These are phyloP conservation scores for Trichosporon sp. DNA, from an alignment of 1,284 basidiomycete species.

Conservation along the genomic window DNA sequence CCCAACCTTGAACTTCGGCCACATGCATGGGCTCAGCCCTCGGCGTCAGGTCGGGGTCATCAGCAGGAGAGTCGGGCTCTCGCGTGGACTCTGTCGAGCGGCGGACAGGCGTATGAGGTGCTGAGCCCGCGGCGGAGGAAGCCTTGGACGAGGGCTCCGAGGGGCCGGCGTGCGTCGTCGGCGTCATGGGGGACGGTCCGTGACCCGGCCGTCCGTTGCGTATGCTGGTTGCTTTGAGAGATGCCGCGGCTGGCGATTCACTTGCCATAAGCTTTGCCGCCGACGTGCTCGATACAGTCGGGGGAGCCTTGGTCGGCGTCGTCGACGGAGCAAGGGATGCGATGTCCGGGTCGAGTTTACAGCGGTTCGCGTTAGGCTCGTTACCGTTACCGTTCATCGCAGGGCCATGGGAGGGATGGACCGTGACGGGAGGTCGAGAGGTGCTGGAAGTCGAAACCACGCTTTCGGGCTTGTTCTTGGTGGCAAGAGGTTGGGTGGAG, in stretches of 20 bases:
- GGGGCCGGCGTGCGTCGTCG: neutral
- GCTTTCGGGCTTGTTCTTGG: neutral
- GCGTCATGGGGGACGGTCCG: neutral
- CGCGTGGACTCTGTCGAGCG: neutral
- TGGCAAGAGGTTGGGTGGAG: neutral
- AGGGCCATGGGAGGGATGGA: neutral
- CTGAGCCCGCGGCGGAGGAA: neutral
- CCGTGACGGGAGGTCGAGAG: neutral
- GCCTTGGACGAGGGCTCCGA: neutral
- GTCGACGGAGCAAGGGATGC: constrained; percentile 7
- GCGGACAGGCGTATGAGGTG: neutral
- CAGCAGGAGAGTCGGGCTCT: constrained; percentile 1
- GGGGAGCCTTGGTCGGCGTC: neutral
- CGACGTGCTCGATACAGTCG: constrained; percentile 4
- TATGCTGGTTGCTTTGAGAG: neutral
- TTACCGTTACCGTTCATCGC: constrained; percentile 15
- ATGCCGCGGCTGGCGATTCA: constrained; percentile 3
- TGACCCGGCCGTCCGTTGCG: neutral
- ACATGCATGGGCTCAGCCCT: constrained; percentile 20
- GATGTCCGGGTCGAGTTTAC: constrained; percentile 17
- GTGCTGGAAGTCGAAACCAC: neutral
- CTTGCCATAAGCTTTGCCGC: constrained; percentile 8
- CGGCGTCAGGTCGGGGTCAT: constrained; percentile 14
- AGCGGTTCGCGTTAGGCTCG: constrained; percentile 19
- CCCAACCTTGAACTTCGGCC: constrained; percentile 36